Base-by-base conservation (phyloP, 805 yeast species). In the Cyberlindnera mycetangii region DNA sequence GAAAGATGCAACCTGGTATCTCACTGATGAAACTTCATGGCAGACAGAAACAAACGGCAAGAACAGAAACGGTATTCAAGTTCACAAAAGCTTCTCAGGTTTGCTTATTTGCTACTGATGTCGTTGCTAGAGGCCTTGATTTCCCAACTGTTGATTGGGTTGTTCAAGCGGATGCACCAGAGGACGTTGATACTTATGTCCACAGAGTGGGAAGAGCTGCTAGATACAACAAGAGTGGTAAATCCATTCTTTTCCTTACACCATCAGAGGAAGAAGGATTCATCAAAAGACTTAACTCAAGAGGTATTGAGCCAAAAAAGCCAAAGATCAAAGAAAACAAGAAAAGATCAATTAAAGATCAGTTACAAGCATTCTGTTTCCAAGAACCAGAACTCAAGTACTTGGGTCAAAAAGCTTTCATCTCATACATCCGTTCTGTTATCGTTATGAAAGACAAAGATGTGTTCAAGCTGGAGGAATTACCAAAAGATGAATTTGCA, bases 131-230 rank as follows among this genome's bases (percentile, higher is more conserved):
- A 62, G 99, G 99, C 20, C 75, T 93, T 17, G 99, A 93, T 68
- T 85, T 93, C 38, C 96, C 97, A 0, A 92, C 92, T 30, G 96
- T 93, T 11, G 98, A 93, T 55, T 70, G 90, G 48, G 98, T 92
- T 5, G 68, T 93, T 18, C 99, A 93, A 61, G 62, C 92, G 10
- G 98, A 93, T 56, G 95, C 97, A 0, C 99, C 99, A 2, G 82
- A 89, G 1, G 96, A 92, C 56, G 87, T 97, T 0, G 95, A 85
- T 56, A 79, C 89, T 56, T 93, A 92, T 61, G 72, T 92, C 36
- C 99, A 93, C 64, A 76, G 99, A 63, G 88, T 93, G 61, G 99
- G 99, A 15, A 76, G 99, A 60, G 88, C 98, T 0, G 99, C 96
- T 0, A 73, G 99, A 54, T 97, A 96, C 2, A 93, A 93, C 45